These are phyloP conservation scores for Candida patagonica DNA, from an alignment of 805 yeast species.

Conservation along the genomic window DNA sequence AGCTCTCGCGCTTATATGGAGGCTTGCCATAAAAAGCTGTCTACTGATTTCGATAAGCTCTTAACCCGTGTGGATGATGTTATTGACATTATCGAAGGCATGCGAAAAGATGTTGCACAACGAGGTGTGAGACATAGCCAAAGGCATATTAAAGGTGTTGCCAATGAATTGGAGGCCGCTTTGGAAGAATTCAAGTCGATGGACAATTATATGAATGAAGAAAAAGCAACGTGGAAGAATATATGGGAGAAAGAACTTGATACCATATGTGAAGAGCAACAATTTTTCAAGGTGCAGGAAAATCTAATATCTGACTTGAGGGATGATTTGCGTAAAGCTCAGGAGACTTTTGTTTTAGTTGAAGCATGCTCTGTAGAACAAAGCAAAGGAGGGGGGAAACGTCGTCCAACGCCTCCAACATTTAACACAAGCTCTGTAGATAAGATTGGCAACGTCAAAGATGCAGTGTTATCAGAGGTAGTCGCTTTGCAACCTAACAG, in stretches of 20 bases:
- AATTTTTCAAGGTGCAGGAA: slow-evolving; percentile 81
- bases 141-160: slow-evolving; percentile 58
- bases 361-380: slow-evolving; percentile 76
- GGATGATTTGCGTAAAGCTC: slow-evolving; percentile 72
- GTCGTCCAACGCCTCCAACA: slow-evolving; percentile 30
- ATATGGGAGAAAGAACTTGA: slow-evolving; percentile 90
- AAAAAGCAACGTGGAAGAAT: slow-evolving; percentile 78
- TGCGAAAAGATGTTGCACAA: slow-evolving; percentile 84
- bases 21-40: slow-evolving; percentile 59
- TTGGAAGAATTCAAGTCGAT: slow-evolving; percentile 42
- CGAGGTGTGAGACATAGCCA: slow-evolving; percentile 77
- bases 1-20: slow-evolving; percentile 54
- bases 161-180: slow-evolving; percentile 56
- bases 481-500: slow-evolving; percentile 74
- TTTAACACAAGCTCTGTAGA: slow-evolving; percentile 24
- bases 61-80: slow-evolving; percentile 80
- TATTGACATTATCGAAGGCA: slow-evolving; percentile 83
- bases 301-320: slow-evolving; percentile 69
- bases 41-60: slow-evolving; percentile 65
- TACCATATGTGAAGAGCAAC: slow-evolving; percentile 88
- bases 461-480: slow-evolving; percentile 75
- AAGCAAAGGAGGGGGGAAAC: slow-evolving; percentile 33
- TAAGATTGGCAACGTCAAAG: slow-evolving; percentile 29
- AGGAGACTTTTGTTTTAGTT: slow-evolving; percentile 73
- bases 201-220: slow-evolving; percentile 53